Evolutionary conservation across 23 red algal species (phyloP).

Genomic region (Agarophyton chilense): DNA sequence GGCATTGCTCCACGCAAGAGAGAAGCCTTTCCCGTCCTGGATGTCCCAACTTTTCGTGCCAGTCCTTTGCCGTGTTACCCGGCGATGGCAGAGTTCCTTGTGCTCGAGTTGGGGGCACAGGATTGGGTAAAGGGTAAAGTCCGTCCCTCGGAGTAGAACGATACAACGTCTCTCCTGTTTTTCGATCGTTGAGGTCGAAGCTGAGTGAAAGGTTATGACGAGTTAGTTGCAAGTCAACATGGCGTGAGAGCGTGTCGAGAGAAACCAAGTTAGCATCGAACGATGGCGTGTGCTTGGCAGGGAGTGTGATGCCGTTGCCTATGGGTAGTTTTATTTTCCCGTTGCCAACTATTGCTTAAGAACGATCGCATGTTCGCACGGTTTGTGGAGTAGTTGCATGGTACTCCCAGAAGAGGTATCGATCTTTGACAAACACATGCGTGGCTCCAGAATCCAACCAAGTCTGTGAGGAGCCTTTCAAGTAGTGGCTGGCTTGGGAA

Average conservation of each 20-base stretch:
- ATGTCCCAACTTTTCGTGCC: background rate
- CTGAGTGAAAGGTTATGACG: no score
- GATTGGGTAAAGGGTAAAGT: no score
- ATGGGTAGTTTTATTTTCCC: conserved; percentile 2
- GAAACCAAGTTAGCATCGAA: conserved; percentile 13
- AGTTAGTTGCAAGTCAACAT: no score
- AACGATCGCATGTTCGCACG: background rate
- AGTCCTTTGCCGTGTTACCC: background rate
- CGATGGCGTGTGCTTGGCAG: background rate
- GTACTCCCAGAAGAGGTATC: background rate
- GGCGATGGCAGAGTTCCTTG: no score
- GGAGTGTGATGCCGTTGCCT: background rate
- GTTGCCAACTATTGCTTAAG: background rate
- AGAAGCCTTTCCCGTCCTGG: background rate
- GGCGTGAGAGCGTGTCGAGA: no score
- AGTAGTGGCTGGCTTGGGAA: background rate
- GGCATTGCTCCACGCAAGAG: background rate
- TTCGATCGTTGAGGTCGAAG: no score
- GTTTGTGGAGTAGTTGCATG: background rate
- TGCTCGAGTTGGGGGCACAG: no score
- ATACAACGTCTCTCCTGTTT: no score
- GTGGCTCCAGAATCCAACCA: background rate
- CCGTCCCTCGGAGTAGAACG: no score
- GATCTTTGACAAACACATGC: background rate
- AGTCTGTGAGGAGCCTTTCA: background rate